Evolutionary conservation across 495 filamentous ascomycete genomes (phyloP).

Genomic region (Achaetomiella virescens): DNA sequence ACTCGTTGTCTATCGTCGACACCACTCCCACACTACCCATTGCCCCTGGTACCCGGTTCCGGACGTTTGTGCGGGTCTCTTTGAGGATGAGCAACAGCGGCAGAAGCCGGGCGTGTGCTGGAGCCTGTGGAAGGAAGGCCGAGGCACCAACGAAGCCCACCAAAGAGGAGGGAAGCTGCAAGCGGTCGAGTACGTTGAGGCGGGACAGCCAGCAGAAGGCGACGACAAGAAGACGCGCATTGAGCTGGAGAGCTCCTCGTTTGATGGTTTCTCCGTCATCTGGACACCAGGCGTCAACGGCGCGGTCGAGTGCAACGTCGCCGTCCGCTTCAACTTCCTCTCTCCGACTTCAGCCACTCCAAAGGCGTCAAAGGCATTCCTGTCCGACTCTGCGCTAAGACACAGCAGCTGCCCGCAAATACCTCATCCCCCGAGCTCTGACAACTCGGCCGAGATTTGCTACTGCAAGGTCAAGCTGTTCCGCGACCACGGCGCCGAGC

Average conservation of each 20-base stretch:
- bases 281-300: constrained; percentile 69
- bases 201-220: constrained; percentile 60
- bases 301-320: constrained; percentile 65
- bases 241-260: constrained; percentile 74
- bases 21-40: constrained; percentile 43
- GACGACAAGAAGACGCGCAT: constrained; percentile 64
- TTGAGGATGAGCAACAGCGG: constrained; percentile 88
- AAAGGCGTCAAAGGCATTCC: constrained; percentile 97
- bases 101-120: constrained; percentile 76
- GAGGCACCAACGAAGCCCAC: constrained; percentile 83
- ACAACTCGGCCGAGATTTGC: constrained; percentile 59
- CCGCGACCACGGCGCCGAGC: constrained; percentile 91
- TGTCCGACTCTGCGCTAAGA: constrained; percentile 86
- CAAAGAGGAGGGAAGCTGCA: constrained; percentile 80
- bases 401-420: constrained; percentile 52
- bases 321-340: constrained; percentile 94
- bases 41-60: constrained; percentile 54
- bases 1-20: constrained; percentile 73
- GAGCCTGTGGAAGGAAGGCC: constrained; percentile 93
- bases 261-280: constrained; percentile 85
- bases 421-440: constrained; percentile 36
- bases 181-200: constrained; percentile 89
- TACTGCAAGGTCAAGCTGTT: constrained; percentile 97
- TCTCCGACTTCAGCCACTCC: constrained; percentile 96
- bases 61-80: constrained; percentile 83